Evolutionary conservation across 306 rosid species (phyloP), one percentile per base, ranked within the genome.

Genomic region (Malus orientalis): DNA sequence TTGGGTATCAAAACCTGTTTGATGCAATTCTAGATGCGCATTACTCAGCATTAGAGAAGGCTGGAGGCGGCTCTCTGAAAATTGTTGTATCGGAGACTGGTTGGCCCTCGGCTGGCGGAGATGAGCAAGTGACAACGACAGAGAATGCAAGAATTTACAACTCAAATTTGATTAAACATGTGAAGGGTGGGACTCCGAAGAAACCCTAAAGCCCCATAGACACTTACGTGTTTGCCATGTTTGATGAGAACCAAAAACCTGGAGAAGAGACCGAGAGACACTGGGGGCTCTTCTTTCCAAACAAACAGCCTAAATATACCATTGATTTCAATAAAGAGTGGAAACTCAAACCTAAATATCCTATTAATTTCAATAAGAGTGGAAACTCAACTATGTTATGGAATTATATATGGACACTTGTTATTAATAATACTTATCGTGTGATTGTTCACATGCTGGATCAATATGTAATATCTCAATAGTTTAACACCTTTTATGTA

Each of bases 91-190:
- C 90, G 1, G 87, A 89, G 76, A 82, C 74, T 44, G 91, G 91
- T 10, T 89, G 91, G 88, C 91, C 93, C 19, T 80, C 91, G 1
- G 73, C 73, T 13, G 84, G 84, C 8, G 88, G 91, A 22, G 66
- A 18, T 0, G 83, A 69, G 7, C 38, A 61, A 12, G 59, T 59
- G 16, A 77, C 94, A 62, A 60, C 83, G 6, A 61, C 40, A 13
- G 85, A 79, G 2, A 82, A 82, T 78, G 91, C 88, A 14, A 69
- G 75, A 61, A 82, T 83, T 58, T 87, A 86, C n/a, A 82, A 84
- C 16, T 78, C 40, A 6, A 36, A 36, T 36, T 36, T 36, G 40
- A 70, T 84, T 38, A n/a, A 71, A 4, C 87, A 85, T 70, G 86
- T 84, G 23, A 78, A 68, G 78, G 55, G 57, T 14, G 88, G 88